Evolutionary conservation across 225 moss, liverwort and hornwort species (phyloP), one percentile per base, ranked within the genome.

Genomic region (Climacium dendroides): DNA sequence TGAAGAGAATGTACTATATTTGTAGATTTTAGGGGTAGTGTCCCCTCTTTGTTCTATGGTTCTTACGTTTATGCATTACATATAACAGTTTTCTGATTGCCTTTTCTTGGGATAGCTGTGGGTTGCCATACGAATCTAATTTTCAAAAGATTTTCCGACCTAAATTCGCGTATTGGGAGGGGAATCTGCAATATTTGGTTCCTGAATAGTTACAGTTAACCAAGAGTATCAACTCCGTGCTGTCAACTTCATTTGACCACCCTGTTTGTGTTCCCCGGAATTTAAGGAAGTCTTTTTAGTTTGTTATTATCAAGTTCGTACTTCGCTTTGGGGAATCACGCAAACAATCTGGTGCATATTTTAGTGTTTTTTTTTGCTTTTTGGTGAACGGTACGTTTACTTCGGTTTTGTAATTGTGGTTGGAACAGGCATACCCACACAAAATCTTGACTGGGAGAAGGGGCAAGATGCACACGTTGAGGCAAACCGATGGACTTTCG

Each of bases 381-480:
- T 55, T 30, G 22, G 86, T 59, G 72, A 82, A 81, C 74, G 54
- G 61, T 57, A 71, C 5, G 83, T 78, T 80, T 28, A 53, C 45
- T 19, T 47, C 18, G 14, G 28, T 77, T 82, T 78, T 34, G 39
- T 65, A 16, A 24, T 48, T 81, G 62, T 85, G 85, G 58, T 89
- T 82, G 81, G 30, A 52, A 78, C 87, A 94, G 93, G 91, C 93
- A 5, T 94, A 94, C 54, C 93, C 93, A 17, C 93, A 94, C 83
- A 94, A 94, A 79, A 94, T 94, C n/a, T 85, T 94, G 22, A 94
- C 93, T 25, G 92, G 93, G 47, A 89, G 93, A 83, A 83, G 93
- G 71, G 85, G 79, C n/a, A 91, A 89, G 85, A 94, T 94, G 93
- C 92, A 92, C 78, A 92, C 93, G 8, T 60, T 94, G 62, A 90